A percentile compares a stretch with the other conserved stretches of the same genome.
Conservation (phyloP, 1,284 basidiomycete species). For the Austropuccinia psidii region DNA sequence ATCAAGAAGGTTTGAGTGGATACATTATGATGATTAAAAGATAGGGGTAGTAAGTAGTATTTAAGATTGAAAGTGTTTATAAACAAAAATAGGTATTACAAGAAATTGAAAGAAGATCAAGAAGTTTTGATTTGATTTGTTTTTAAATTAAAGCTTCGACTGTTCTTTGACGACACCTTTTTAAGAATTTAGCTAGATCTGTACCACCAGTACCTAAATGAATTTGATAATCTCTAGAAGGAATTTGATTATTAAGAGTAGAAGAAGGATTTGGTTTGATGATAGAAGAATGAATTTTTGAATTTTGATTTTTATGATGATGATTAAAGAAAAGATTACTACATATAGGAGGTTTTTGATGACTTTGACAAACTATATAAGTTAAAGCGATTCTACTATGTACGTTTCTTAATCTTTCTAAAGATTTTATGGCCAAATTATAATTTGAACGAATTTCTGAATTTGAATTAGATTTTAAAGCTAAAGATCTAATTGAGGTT, state of each 20-base stretch:
- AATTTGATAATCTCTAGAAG: slow-evolving; percentile 49
- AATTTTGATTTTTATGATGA: not conserved
- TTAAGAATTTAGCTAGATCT: slow-evolving; percentile 69
- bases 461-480: not conserved
- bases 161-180: slow-evolving; percentile 67
- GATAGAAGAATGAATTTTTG: not conserved
- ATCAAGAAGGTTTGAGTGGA: too few species aligned
- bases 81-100: too few species aligned
- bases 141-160: slow-evolving; percentile 39
- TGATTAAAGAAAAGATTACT: not conserved
- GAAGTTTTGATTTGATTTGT: not conserved
- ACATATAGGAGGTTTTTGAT: not conserved
- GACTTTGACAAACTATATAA: slow-evolving; percentile 13
- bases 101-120: too few species aligned
- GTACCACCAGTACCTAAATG: slow-evolving; percentile 76
- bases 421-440: slow-evolving; percentile 11
- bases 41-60: too few species aligned
- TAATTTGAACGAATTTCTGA: slow-evolving; percentile 1
- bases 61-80: too few species aligned
- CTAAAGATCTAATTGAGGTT: slow-evolving; percentile 25
- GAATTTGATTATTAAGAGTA: not conserved
- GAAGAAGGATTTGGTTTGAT: too few species aligned
- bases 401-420: slow-evolving; percentile 4
- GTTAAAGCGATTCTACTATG: slow-evolving; percentile 8
- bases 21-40: too few species aligned